phyloP scores from a whole-genome alignment of 371 early-diverging fungal genomes.

The Ordospora colligata region DNA sequence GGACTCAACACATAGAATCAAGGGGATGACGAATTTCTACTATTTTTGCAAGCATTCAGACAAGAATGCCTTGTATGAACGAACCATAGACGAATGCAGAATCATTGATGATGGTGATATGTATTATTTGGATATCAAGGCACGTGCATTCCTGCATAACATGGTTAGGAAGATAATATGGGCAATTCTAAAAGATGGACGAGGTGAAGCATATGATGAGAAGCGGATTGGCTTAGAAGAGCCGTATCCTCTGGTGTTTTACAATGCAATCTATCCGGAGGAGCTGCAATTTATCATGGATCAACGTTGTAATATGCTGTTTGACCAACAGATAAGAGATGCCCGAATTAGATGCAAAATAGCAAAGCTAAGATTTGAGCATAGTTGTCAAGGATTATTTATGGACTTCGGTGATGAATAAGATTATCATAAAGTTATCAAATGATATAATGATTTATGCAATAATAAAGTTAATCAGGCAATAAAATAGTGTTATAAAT shows the following conservation, averaged over 20 bases:
- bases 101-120: conserved; percentile 29
- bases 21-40: conserved; percentile 39
- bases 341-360: not conserved
- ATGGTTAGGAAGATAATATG: conserved; percentile 60
- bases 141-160: conserved; percentile 58
- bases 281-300: conserved; percentile 21
- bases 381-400: not conserved
- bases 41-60: conserved; percentile 38
- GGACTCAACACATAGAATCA: conserved; percentile 21
- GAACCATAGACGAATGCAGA: conserved; percentile 23
- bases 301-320: not conserved
- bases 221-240: conserved; percentile 32
- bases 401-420: too few relatives aligned
- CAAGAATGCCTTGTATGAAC: conserved; percentile 27
- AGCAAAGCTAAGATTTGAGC: not conserved
- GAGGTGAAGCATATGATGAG: conserved; percentile 15
- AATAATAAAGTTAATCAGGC: too few relatives aligned
- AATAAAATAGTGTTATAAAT: too few relatives aligned
- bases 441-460: too few relatives aligned
- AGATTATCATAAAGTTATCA: too few relatives aligned
- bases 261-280: conserved; percentile 14
- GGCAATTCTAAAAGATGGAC: conserved; percentile 35
- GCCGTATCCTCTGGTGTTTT: conserved; percentile 48
- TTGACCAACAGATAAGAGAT: not conserved
- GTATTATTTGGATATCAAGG: conserved; percentile 46